Evolutionary conservation across 2,329 filamentous ascomycete species (phyloP).

Genomic region (Xylaria hypoxylon): DNA sequence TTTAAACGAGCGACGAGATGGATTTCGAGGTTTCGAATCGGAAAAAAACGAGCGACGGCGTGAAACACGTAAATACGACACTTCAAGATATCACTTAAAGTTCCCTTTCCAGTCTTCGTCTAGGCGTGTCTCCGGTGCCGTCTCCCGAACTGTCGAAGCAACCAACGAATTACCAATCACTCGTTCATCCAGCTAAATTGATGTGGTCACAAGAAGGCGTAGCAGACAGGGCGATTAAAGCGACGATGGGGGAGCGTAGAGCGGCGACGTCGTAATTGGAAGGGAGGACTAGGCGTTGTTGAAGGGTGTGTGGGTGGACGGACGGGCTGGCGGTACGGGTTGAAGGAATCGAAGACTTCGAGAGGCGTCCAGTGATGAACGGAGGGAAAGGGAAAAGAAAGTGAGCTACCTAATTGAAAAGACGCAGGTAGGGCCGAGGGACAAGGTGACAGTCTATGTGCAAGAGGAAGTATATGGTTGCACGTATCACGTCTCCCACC

Average conservation of each 20-base stretch:
- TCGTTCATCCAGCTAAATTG: slow-evolving; percentile 11
- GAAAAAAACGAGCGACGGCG: slow-evolving; percentile 36
- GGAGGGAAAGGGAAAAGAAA: slow-evolving; percentile 24
- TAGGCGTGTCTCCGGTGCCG: background rate
- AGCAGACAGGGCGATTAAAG: slow-evolving; percentile 13
- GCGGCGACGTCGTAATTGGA: slow-evolving; percentile 7
- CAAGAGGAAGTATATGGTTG: slow-evolving; percentile 22
- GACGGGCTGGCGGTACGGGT: slow-evolving; percentile 9
- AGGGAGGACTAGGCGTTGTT: slow-evolving; percentile 14
- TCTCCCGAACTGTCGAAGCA: slow-evolving; percentile 13
- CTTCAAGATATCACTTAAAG: slow-evolving; percentile 10
- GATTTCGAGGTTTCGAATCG: slow-evolving; percentile 13
- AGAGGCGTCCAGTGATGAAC: slow-evolving; percentile 24
- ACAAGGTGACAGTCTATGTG: slow-evolving; percentile 24
- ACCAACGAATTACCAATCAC: slow-evolving; percentile 12
- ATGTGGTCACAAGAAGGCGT: background rate
- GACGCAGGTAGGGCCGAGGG: slow-evolving; percentile 29
- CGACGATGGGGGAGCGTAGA: background rate
- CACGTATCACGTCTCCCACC: slow-evolving; percentile 35
- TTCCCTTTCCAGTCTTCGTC: slow-evolving; percentile 19
- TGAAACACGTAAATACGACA: slow-evolving; percentile 2
- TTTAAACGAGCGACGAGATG: slow-evolving; percentile 41
- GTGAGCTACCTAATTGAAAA: slow-evolving; percentile 21
- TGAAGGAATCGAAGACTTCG: slow-evolving; percentile 28
- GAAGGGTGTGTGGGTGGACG: slow-evolving; percentile 7